Base-by-base conservation (phyloP, 2,329 filamentous ascomycete species). In the Knoxdaviesia proteae region DNA sequence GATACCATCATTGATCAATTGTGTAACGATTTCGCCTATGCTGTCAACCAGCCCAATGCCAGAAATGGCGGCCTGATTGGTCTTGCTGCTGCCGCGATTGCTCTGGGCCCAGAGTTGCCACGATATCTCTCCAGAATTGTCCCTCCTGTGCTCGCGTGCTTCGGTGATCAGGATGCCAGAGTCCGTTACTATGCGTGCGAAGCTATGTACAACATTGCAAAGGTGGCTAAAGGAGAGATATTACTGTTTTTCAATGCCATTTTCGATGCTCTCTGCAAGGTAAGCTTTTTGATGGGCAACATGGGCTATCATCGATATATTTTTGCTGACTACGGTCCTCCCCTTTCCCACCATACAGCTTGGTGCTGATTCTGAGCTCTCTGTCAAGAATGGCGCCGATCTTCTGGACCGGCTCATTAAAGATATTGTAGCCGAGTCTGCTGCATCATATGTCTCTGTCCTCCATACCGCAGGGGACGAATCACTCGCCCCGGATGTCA, bases 151-250 rank as follows among this genome's bases (percentile, higher is more conserved):
- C 71, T 98, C 39, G 90, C 90, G 42, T 98, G 92, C 65, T 98
- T 98, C 61, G 84, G 83, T 45, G 92, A 98, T 52, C 90, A 96
- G 64, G 90, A 98, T 79, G 87, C 90, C 32, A 75, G 90, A 45
- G 90, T 96, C 33, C 75, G 90, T 49, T 98, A 98, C 60, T 98
- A 98, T 62, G 90, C 90, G 30, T 98, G 90, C 62, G 90, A 98
- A 65, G 92, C 87, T 59, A 98, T 98, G 90, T 98, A 98, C 64
- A 98, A 98, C 61, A 98, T 98, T 56, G 87, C 90, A 55, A 98
- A 98, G 63, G 90, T 98, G 40, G 90, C 88, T 47, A 98, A 98
- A 61, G 90, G 92, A 35, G 90, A 98, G 61, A 90, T 98, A 20
- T 62, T 98, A 49, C 74, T 92, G 36, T 98, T 94, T 65, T 98